Evolutionary conservation across 495 filamentous ascomycete genomes (phyloP), one percentile per base, ranked within the genome.

Genomic region (Clavariopsis aquatica): DNA sequence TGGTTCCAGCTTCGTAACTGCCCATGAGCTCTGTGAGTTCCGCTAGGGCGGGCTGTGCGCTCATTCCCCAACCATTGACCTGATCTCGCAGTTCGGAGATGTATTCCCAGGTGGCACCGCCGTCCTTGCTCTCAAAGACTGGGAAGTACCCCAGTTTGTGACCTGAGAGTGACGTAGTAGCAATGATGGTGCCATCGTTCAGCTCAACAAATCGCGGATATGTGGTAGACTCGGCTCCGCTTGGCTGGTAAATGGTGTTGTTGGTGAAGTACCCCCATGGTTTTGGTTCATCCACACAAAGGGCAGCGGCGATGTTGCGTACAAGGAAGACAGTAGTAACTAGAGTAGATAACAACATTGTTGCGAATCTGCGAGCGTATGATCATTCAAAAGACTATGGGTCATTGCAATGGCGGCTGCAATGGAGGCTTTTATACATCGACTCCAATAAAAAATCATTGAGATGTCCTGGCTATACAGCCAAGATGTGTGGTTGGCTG

Each of bases 51-150:
- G 59, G 59, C 49, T 62, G 59, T 15, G 49, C 59, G 20, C 57
- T 51, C 10, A 89, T 62, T 5, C 87, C 88, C 70, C 81, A 83
- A 41, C 81, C 81, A 64, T 88, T 88, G 22, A 80, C 84, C 46
- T 80, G 78, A 68, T 90, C 87, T 0, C 80, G 76, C n/a, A 89
- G 80, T 26, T 79, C 77, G 22, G 84, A 83, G 57, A 87, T 75
- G 69, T 85, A 77, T 28, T 69, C 78, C 87, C 87, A 91, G 8
- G 79, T 84, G 24, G 77, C 73, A 1, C 87, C 88, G 29, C 76
- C 72, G 69, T 90, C 85, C 38, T 70, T 75, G 52, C 83, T 87
- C 60, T 83, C 76, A 70, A 84, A 89, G 66, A 89, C 80, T 47
- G 86, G 86, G 69, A 87, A 87, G 71, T 83, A 84, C 7, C 19